Base-by-base conservation (phyloP, 331 rosid genomes). In the Spiraea crenata region DNA sequence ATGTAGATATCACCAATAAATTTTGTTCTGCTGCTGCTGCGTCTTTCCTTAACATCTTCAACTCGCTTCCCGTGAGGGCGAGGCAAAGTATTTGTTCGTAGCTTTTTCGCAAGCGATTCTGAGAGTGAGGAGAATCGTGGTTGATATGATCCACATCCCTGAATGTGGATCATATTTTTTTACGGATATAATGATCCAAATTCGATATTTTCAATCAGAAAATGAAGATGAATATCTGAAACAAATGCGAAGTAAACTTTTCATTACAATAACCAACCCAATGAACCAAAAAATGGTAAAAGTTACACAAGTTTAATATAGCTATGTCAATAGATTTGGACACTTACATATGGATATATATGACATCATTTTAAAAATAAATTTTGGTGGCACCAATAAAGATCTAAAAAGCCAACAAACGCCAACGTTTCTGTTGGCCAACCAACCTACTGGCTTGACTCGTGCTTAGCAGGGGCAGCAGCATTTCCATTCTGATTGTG, bases 401-500 rank as follows among this genome's bases (percentile, higher is more conserved):
- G 50, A 41, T 34, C 40, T 40, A 76, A 70, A 68, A 65, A 59
- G 56, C 39, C 39, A 62, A 62, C 42, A 64, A 57, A 58, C 40
- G 54, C 74, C 67, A 41, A 57, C 65, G 37, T 78, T 56, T 59
- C 58, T n/a, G 58, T 41, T 52, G 69, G 57, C 74, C 76, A 52
- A 44, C 76, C 31, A 0, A 25, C 31, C 66, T 54, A 70, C 31
- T 44, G 71, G 39, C 62, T 72, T 2, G 63, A 38, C 34, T 77
- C 74, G 15, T 42, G 77, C 71, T 80, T 77, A 60, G 81, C 73
- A 45, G 69, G 73, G 80, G 79, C 74, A 70, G 79, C 73, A 57
- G 69, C 73, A 80, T 48, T 79, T 55, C 82, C 90, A 69, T 83
- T 82, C 62, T 78, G 89, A 52, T 45, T 82, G 62, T 81, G 79